Evolutionary conservation across 352 stramenopile genomes (phyloP).

Genomic region (Pythium rhizo-oryzae): DNA sequence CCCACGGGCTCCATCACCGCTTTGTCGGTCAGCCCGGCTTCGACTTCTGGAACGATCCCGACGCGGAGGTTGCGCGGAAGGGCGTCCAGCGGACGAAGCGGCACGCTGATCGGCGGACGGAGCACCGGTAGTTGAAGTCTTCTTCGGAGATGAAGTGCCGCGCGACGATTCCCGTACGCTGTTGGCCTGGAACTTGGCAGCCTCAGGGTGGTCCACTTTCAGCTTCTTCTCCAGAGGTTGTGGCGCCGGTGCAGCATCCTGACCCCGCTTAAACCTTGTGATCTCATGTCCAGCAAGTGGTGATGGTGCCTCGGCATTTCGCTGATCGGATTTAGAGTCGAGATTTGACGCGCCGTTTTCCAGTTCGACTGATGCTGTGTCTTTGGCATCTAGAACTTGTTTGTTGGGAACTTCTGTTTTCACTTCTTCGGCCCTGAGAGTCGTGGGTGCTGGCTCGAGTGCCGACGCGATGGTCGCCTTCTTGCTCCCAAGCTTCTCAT

Average conservation of each 20-base stretch:
- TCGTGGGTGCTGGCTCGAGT: not conserved
- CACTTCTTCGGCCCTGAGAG: not conserved
- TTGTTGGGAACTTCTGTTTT: not conserved
- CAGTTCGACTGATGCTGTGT: not conserved
- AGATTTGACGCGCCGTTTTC: not conserved
- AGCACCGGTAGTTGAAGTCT: not conserved
- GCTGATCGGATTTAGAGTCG: not conserved
- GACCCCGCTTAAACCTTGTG: not conserved
- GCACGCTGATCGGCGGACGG: not conserved
- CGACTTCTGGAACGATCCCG: slow-evolving; percentile 18
- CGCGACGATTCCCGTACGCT: not conserved
- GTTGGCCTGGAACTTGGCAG: not conserved
- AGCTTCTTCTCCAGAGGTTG: slow-evolving; percentile 15
- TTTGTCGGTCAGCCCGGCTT: not conserved
- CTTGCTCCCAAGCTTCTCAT: slow-evolving; percentile 63
- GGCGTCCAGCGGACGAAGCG: not conserved
- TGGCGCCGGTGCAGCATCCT: not conserved
- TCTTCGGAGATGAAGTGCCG: not conserved
- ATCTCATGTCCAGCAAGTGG: slow-evolving; percentile 4
- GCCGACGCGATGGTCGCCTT: not conserved
- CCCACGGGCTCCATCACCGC: not conserved
- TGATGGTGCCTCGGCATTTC: not conserved
- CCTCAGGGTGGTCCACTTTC: not conserved
- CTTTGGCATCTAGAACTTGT: not conserved
- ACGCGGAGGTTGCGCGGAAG: not conserved